Percentiles rank a stretch among this genome's conserved stretches.
Evolutionary conservation across 2,329 filamentous ascomycete genomes (phyloP).

Genomic region (Emydomyces testavorans): DNA sequence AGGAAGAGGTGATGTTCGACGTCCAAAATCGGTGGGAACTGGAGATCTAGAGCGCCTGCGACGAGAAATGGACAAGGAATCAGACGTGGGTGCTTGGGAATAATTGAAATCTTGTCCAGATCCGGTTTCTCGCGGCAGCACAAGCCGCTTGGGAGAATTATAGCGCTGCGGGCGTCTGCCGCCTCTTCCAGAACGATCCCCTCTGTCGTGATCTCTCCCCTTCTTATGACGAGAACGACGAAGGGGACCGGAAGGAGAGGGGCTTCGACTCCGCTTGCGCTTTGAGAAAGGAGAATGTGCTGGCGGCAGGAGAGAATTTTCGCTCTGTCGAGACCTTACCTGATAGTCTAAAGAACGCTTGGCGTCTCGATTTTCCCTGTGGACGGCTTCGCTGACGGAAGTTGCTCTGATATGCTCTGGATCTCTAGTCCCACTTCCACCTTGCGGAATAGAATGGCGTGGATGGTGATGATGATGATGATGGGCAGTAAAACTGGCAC

Average conservation of each 20-base stretch:
- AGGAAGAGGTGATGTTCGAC: background rate
- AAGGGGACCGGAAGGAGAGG: constrained; percentile 27
- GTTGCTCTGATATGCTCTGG: constrained; percentile 19
- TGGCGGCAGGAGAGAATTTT: constrained; percentile 19
- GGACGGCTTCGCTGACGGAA: constrained; percentile 9
- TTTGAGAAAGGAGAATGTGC: constrained; percentile 23
- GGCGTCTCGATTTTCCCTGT: constrained; percentile 18
- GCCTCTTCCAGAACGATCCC: constrained; percentile 28
- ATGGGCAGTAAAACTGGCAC: constrained; percentile 21
- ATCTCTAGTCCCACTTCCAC: constrained; percentile 19
- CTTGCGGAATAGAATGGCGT: constrained; percentile 15
- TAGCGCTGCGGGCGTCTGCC: constrained; percentile 28
- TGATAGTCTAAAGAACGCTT: constrained; percentile 18
- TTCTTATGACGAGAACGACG: constrained; percentile 23
- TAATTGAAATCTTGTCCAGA: constrained; percentile 22
- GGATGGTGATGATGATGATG: constrained; percentile 25
- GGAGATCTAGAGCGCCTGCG: constrained; percentile 27
- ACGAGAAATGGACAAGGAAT: constrained; percentile 20
- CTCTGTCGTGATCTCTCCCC: constrained; percentile 29
- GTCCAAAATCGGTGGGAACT: constrained; percentile 12
- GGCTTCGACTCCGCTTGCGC: constrained; percentile 33
- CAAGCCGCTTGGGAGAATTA: constrained; percentile 24
- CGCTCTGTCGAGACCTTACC: constrained; percentile 21
- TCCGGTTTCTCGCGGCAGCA: constrained; percentile 26
- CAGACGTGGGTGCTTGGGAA: constrained; percentile 17